These are phyloP conservation scores for Schrenkiella parvula DNA, from an alignment of 345 rosid species.

Conservation along the genomic window DNA sequence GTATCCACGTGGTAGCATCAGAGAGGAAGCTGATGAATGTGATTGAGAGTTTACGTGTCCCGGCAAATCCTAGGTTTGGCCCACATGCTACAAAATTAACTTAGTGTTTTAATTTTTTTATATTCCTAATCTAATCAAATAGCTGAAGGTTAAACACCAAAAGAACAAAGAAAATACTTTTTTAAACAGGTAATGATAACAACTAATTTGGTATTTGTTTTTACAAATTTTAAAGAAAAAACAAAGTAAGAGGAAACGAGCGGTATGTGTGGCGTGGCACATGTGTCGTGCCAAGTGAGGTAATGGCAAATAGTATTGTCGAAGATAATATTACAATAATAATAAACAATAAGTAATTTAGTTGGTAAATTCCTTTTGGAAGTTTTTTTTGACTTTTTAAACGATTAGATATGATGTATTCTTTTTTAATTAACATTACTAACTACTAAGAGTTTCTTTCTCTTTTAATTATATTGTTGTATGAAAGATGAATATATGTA, in stretches of 20 bases:
- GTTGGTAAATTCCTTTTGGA: neutral
- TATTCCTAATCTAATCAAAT: neutral
- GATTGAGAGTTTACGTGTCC: constrained; percentile 21
- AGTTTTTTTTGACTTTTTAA: neutral
- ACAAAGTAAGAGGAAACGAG: neutral
- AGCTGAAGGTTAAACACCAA: neutral
- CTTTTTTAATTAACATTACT: neutral
- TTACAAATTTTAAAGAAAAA: neutral
- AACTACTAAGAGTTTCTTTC: neutral
- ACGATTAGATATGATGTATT: neutral
- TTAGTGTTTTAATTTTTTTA: neutral
- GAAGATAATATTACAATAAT: neutral
- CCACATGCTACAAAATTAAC: constrained; percentile 16
- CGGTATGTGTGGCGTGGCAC: constrained; percentile 25
- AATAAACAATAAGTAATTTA: neutral
- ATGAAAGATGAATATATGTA: neutral
- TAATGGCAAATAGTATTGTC: neutral
- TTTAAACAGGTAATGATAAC: constrained; percentile 9
- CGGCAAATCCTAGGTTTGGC: constrained; percentile 32
- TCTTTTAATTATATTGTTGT: neutral
- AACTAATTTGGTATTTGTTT: constrained; percentile 22
- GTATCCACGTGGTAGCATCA: constrained; percentile 18
- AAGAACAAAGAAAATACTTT: neutral
- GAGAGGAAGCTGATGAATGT: constrained; percentile 16
- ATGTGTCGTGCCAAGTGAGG: constrained; percentile 15